Evolutionary conservation across 345 rosid species (phyloP).

Genomic region (Gossypium stocksii): DNA sequence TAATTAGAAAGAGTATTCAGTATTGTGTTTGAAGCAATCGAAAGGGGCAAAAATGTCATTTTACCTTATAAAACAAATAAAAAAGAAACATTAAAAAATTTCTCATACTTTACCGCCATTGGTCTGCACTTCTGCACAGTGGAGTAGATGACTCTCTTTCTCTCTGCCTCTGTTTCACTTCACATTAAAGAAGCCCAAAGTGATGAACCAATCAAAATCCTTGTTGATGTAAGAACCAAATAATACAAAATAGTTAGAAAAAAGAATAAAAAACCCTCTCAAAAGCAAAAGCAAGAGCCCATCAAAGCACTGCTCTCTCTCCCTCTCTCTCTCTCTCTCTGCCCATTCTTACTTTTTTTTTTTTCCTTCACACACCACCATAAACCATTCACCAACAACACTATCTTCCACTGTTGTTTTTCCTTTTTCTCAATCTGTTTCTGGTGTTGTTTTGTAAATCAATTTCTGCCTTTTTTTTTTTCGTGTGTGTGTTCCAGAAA

Average conservation of each 20-base stretch:
- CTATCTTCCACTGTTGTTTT: background rate
- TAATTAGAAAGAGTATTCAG: background rate
- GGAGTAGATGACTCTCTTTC: constrained; percentile 13
- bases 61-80: background rate
- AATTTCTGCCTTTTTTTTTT: background rate
- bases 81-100: background rate
- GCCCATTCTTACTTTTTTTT: background rate
- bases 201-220: constrained; percentile 40
- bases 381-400: constrained; percentile 4
- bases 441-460: background rate
- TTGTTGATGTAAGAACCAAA: constrained; percentile 10
- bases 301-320: background rate
- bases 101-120: constrained; percentile 15
- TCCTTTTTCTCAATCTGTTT: background rate
- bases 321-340: background rate
- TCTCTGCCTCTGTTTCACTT: background rate
- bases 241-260: constrained; percentile 10
- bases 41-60: constrained; percentile 17
- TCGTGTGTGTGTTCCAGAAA: background rate
- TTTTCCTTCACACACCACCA: constrained; percentile 1
- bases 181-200: constrained; percentile 24
- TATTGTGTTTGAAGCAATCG: background rate
- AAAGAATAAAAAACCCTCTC: background rate
- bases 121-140: constrained; percentile 23
- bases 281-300: constrained; percentile 16